Base-by-base conservation (phyloP, 768 basidiomycete genomes). In the Russula sp. region DNA sequence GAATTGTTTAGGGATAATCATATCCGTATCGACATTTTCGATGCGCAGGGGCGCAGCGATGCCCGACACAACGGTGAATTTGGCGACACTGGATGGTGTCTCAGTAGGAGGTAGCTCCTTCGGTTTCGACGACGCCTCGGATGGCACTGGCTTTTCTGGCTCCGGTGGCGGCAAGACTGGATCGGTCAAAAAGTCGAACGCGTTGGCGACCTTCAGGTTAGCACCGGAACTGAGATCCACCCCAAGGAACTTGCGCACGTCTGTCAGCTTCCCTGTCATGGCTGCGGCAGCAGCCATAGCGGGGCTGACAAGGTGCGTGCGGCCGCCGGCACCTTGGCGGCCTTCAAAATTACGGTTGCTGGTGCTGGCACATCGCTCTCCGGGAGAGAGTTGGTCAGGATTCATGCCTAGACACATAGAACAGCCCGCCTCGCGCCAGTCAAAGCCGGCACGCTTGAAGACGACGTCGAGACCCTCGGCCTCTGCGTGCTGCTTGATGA, bases 111-210 rank as follows among this genome's bases (percentile, higher is more conserved):
- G 72, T 31, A 72, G 65, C 8, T 67, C 64, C 40, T 63, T 67
- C 3, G 62, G 62, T n/a, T 58, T 67, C 6, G 61, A 63, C 7
- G 63, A 51, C n/a, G 70, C 34, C 18, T 74, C 69, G 10, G 70
- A 69, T 20, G 63, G 68, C 9, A 65, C 57, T 11, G 67, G 64
- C 59, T 71, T 67, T 35, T 66, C 71, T 22, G 77, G 76, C 45
- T 71, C 72, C 8, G 75, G 76, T 16, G 79, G 72, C 14, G 78
- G 73, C 22, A 78, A 71, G 34, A 76, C 75, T 34, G 76, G 82
- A 64, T 88, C 87, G 53, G 85, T 85, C 73, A 95, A 78, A 77
- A 93, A 94, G 62, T 94, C 87, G 69, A 81, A 80, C 32, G 82
- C 84, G 64, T 79, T 89, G 31, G 83, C 78, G 53, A 85, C 78